Evolutionary conservation across 1,284 basidiomycete genomes (phyloP), one percentile per base, ranked within the genome.

Genomic region (Mycena sp.): DNA sequence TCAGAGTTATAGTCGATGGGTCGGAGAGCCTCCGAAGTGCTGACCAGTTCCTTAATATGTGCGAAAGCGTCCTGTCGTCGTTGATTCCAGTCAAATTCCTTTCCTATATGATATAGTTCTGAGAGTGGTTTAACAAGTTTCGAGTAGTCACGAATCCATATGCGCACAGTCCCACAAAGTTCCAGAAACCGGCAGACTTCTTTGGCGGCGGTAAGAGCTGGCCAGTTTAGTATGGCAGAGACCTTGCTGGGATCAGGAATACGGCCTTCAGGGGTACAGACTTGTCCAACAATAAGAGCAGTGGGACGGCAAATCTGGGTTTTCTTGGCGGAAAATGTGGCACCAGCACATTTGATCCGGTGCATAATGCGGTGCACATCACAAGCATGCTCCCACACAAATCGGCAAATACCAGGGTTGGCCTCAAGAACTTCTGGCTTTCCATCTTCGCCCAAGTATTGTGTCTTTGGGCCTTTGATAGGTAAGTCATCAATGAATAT

Each of bases 341-440:
- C 72, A 6, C 51, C 73, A 12, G 68, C 65, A 50, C 65, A 65
- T 41, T 69, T 71, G 23, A 76, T 61, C 0, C 65, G 26, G 35
- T 72, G 73, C 57, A 73, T 58, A 5, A 74, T 59, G 10, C 70
- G 30, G 49, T 75, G 64, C 0, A 78, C 67, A 65, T 76, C 72
- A 9, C 63, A 11, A 0, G 71, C 61, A 67, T 80, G 76, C 69
- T 78, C 75, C 74, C 72, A 79, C 2, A 80, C 67, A 58, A 79
- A 81, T 6, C 71, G 19, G 19, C 52, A 44, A 6, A 61, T 55
- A 1, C 51, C 45, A 0, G 59, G 45, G 17, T 61, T 61, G 6
- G 19, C 28, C 9, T 2, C 5, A 1, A 60, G 2, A 0, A 59
- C 64, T 52, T 78, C 75, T 23, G 69, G 75, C 0, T 45, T 35